Conservation (phyloP, 176 grass and related monocot genomes). For the Eremochloa ophiuroides region DNA sequence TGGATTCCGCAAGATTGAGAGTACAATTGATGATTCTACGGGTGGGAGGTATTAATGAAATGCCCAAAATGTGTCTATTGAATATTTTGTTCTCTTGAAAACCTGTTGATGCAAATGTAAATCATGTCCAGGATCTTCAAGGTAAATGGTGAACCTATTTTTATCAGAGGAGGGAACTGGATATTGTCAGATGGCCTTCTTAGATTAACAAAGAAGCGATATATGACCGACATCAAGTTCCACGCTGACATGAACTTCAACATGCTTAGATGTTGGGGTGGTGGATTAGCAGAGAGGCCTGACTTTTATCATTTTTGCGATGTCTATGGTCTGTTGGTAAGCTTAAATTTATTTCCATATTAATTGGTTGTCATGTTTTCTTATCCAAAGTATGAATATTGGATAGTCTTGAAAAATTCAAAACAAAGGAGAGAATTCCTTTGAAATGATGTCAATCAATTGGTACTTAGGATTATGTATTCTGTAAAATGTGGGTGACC, state of each 20-base stretch:
- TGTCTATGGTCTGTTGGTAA: constrained; percentile 87
- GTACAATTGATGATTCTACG: constrained; percentile 67
- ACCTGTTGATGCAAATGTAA: constrained; percentile 7
- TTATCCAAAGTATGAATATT: constrained; percentile 1
- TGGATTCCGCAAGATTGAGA: constrained; percentile 87
- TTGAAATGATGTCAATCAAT: background rate
- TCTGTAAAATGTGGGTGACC: background rate
- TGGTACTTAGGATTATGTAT: background rate
- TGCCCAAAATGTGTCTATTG: background rate
- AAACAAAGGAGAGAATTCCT: background rate
- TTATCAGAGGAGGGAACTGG: constrained; percentile 98
- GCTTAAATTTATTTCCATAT: constrained; percentile 12
- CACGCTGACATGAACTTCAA: constrained; percentile 98
- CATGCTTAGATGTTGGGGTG: constrained; percentile 97
- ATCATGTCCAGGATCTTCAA: constrained; percentile 72
- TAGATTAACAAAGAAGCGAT: constrained; percentile 76
- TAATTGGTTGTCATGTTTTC: background rate
- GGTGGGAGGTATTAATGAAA: constrained; percentile 69
- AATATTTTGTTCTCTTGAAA: constrained; percentile 11
- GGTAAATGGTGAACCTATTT: constrained; percentile 86
- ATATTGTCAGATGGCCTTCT: constrained; percentile 95
- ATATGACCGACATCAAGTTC: constrained; percentile 92
- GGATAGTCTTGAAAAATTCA: background rate
- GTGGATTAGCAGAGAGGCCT: constrained; percentile 82
- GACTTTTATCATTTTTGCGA: constrained; percentile 93